phyloP scores from a whole-genome alignment of 768 basidiomycete species.

The Coprinellus micaceus region DNA sequence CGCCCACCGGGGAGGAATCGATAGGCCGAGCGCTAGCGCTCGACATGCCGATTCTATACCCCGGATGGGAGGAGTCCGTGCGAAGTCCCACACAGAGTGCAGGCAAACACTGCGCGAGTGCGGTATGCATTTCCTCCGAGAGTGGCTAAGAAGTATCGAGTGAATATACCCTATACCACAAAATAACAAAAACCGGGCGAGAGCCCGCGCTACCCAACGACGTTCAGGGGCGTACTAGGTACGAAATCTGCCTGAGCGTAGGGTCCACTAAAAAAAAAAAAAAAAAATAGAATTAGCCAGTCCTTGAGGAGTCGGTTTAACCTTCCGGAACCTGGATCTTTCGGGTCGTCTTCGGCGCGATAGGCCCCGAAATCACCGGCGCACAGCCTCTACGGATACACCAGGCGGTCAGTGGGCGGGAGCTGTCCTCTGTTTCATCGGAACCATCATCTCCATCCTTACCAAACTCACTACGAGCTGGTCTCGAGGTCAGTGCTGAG shows the following conservation, averaged over 20 bases:
- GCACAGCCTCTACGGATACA: too few relatives aligned
- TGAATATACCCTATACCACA: too few relatives aligned
- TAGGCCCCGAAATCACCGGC: too few relatives aligned
- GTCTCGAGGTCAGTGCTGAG: conserved; percentile 5
- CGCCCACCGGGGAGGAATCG: conserved; percentile 4
- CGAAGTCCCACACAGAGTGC: conserved; percentile 2
- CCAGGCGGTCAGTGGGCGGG: too few relatives aligned
- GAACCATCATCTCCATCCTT: not conserved
- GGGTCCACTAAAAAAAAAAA: conserved; percentile 1
- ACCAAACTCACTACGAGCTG: not conserved
- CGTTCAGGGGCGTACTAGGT: not conserved
- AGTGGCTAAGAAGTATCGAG: not conserved
- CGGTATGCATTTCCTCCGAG: conserved; percentile 1
- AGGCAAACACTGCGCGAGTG: not conserved
- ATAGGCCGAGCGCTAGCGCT: not conserved
- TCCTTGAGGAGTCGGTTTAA: too few relatives aligned
- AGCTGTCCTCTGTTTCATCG: not conserved
- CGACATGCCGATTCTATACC: not conserved
- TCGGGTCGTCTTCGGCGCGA: too few relatives aligned
- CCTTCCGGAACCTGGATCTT: too few relatives aligned
- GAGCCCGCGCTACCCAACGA: not conserved
- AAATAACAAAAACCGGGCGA: not conserved
- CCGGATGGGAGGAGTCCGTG: not conserved
- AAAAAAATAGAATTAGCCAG: conserved; percentile 3
- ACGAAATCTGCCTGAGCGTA: not conserved